phyloP scores from a whole-genome alignment of 1,284 basidiomycete genomes.

The Porphyrellus sp. region DNA sequence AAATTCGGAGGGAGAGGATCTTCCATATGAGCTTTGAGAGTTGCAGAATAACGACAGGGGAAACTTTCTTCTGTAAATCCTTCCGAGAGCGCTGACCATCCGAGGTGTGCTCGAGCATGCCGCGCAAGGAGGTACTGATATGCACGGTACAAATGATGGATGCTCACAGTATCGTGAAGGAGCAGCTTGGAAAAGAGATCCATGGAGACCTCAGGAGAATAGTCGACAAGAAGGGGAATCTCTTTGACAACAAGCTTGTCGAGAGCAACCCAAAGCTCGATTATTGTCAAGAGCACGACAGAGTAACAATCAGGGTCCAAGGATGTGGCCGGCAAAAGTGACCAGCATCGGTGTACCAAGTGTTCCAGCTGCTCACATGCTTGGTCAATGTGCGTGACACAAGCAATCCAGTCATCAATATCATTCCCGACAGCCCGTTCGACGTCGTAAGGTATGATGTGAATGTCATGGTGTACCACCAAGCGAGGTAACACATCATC shows the following conservation, averaged over 20 bases:
- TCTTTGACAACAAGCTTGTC: not conserved
- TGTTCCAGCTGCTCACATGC: not conserved
- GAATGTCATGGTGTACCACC: too few species aligned
- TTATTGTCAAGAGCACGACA: not conserved
- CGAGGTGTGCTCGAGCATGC: not conserved
- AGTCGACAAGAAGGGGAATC: not conserved
- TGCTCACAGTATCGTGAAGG: not conserved
- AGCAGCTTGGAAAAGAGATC: not conserved
- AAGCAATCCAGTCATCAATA: not conserved
- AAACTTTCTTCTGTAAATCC: conserved; percentile 27
- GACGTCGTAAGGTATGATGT: not conserved
- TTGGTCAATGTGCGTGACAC: not conserved
- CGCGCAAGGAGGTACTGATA: conserved; percentile 1
- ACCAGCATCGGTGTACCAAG: not conserved
- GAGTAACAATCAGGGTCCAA: not conserved
- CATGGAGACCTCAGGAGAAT: not conserved
- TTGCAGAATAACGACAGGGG: conserved; percentile 7
- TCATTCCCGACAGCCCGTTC: not conserved
- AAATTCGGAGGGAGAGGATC: not conserved
- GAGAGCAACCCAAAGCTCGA: not conserved
- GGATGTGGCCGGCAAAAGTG: not conserved
- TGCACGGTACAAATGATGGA: not conserved
- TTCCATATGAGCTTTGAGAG: not conserved
- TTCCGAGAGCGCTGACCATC: not conserved
- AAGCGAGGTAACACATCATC: not conserved